Evolutionary conservation across 1,139 yeast genomes (phyloP), one percentile per base, ranked within the genome.

Genomic region (Scheffersomyces segobiensis): DNA sequence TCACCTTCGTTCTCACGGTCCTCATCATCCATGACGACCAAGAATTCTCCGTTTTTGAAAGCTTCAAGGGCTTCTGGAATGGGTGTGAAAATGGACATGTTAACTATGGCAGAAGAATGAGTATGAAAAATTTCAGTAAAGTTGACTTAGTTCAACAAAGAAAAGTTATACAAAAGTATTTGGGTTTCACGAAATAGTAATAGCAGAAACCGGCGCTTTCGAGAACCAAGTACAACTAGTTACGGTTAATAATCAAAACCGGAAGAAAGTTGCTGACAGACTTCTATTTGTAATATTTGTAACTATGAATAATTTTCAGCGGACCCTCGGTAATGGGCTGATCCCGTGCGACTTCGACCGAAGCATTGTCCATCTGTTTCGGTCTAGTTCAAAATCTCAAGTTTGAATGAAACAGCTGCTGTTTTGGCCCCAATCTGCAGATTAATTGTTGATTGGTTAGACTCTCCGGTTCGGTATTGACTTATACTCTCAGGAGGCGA

Each of bases 1-100:
- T 96, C 99, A 55, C 99, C 99, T 79, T 96, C 99, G 72, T 96
- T 96, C 75, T 96, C 99, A 67, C 99, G 88, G 69, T 84, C 84
- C 72, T 92, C 98, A 70, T 95, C 97, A 73, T 96, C 99, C 89
- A 96, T 90, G 39, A 96, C 99, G 56, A 96, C 85, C 56, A 96
- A 80, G 68, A 95, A 93, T 74, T 93, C 95, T 56, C 98, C 98
- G 59, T 88, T 84, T 69, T 86, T 86, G 79, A 88, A 91, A 3
- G 93, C 96, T 67, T 87, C 87, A 39, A 93, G 74, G 47, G 97
- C 97, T 59, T 89, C 89, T 55, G 88, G 84, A 55, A 91, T 86
- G 32, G 87, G 77, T 22, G 85, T 78, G 69, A 89, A 88, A 26
- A 62, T 55, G 17, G 67, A 53, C 67, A 66, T 66, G 46, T 20